Evolutionary conservation across 2,329 filamentous ascomycete genomes (phyloP).

Genomic region (Seiridium cupressi): DNA sequence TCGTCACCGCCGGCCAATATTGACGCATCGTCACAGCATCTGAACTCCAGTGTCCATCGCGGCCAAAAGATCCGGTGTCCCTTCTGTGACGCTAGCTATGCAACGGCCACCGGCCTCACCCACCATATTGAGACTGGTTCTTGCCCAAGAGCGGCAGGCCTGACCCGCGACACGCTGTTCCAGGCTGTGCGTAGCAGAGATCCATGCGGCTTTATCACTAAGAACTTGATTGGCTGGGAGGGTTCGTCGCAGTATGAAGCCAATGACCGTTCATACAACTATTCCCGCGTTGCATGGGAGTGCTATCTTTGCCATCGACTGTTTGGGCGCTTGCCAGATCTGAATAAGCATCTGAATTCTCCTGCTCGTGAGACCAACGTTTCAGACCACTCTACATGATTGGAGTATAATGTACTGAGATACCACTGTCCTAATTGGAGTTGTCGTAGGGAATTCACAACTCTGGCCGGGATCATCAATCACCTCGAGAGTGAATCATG

Average conservation of each 20-base stretch:
- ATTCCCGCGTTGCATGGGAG: constrained; percentile 44
- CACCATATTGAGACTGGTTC: constrained; percentile 56
- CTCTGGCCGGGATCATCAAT: constrained; percentile 36
- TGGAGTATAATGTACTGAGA: constrained; percentile 1
- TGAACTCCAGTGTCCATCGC: constrained; percentile 50
- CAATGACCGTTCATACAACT: constrained; percentile 45
- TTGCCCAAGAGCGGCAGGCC: constrained; percentile 41
- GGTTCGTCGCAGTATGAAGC: constrained; percentile 33
- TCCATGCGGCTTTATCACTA: constrained; percentile 45
- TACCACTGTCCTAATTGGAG: constrained; percentile 38
- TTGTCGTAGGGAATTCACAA: constrained; percentile 36
- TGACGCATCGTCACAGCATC: constrained; percentile 40
- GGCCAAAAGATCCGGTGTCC: constrained; percentile 47
- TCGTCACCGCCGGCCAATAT: not conserved
- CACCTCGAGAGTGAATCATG: constrained; percentile 44
- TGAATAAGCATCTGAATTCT: constrained; percentile 56
- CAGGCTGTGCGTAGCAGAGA: constrained; percentile 43
- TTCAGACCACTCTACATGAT: not conserved
- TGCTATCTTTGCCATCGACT: constrained; percentile 52
- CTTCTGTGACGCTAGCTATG: constrained; percentile 47
- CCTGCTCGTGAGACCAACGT: constrained; percentile 39
- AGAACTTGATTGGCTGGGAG: constrained; percentile 46
- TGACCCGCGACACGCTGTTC: constrained; percentile 50
- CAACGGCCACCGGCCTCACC: constrained; percentile 50
- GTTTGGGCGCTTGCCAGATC: constrained; percentile 32